Base-by-base conservation (phyloP, 2,329 filamentous ascomycete species). In the Metarhizium rileyi region DNA sequence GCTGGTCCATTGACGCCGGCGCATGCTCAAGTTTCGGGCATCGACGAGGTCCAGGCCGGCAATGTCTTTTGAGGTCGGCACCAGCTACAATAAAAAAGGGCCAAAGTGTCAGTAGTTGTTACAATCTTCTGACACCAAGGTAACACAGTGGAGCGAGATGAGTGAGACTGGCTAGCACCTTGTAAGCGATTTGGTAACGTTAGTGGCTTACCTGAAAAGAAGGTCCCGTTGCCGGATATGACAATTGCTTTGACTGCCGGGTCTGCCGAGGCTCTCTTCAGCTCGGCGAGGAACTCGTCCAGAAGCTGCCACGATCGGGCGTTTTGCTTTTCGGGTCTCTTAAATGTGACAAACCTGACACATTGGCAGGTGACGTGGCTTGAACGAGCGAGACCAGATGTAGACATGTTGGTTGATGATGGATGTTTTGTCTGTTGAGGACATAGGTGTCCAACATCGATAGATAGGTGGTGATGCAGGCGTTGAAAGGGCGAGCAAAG, bases 321-420 rank as follows among this genome's bases (percentile, higher is more conserved):
- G 67, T 82, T 83, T 49, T 76, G 70, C 60, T 81, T 80, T 43
- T 70, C 66, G 2, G 75, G 77, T 3, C 78, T 70, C 62, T 78
- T 75, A 52, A 80, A 62, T 14, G 71, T 70, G 50, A 81, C 57
- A 26, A 78, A 59, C 28, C 73, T 66, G 25, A 79, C 67, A 45
- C 66, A 68, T 22, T 61, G 49, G 44, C 43, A 25, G 53, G 55
- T 26, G 57, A 55, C 38, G 56, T 53, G 44, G 44, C 54, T 47
- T 56, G 44, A 35, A 59, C 48, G 36, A 58, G 57, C 49, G 36
- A 59, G 57, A 27, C 45, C 49, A 14, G 52, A 52, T 33, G 40
- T 22, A 46, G 55, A 51, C 53, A 55, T 55, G 47, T 50, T 36
- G 50, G 26, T 50, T 36, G 50, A 18, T 33, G 46, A 33, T 33